Conservation (phyloP, 1,284 basidiomycete species). For the Ganoderma lingzhi region DNA sequence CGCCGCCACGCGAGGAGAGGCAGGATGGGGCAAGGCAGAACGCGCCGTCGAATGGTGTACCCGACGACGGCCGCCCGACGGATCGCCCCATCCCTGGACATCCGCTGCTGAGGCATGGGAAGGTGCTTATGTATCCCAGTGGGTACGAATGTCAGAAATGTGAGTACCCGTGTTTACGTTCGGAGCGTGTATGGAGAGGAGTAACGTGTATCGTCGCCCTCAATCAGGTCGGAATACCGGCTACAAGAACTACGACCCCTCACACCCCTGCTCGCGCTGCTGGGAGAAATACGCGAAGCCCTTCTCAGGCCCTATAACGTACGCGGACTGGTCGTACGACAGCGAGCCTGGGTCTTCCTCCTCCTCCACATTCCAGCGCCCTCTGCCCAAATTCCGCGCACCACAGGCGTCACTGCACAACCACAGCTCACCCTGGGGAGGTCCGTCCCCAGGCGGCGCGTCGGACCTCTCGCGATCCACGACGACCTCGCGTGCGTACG, state of each 20-base stretch:
- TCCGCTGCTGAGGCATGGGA: conserved; percentile 65
- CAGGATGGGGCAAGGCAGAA: conserved; percentile 1
- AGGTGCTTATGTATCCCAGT: conserved; percentile 72
- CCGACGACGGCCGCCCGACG: conserved; percentile 68
- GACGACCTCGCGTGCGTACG: conserved; percentile 29
- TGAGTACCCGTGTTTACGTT: conserved; percentile 24
- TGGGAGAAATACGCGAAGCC: conserved; percentile 71
- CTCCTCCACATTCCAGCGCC: conserved; percentile 48
- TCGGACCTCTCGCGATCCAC: conserved; percentile 31
- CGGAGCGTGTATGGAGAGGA: not conserved
- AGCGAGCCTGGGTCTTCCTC: conserved; percentile 30
- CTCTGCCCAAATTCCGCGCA: conserved; percentile 44
- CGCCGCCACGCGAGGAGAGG: conserved; percentile 34
- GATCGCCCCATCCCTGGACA: conserved; percentile 67
- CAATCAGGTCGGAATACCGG: conserved; percentile 73
- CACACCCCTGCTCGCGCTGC: conserved; percentile 71
- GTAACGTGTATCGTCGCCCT: conserved; percentile 1
- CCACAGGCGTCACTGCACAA: conserved; percentile 35
- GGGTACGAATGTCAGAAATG: conserved; percentile 65
- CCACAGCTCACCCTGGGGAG: conserved; percentile 27
- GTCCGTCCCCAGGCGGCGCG: conserved; percentile 25
- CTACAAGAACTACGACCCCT: conserved; percentile 72
- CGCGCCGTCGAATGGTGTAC: conserved; percentile 15
- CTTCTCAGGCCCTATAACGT: conserved; percentile 65
- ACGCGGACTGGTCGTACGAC: conserved; percentile 52